Base-by-base conservation (phyloP, 106 monocot genomes). In the Ottelia alismoides region DNA sequence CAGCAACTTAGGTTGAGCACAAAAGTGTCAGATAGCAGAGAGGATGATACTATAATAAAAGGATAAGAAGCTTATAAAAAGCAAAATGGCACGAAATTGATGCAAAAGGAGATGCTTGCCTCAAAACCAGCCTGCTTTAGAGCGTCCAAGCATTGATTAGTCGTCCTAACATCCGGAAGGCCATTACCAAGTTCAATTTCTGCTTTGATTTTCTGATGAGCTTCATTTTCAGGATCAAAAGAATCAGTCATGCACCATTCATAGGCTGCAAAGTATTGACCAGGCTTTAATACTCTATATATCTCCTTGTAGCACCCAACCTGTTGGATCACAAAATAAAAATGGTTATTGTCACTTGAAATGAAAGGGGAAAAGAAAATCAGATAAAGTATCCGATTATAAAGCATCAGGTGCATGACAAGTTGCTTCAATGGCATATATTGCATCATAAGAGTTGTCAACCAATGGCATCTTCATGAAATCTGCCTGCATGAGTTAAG, bases 341-440 rank as follows among this genome's bases (percentile, higher is more conserved):
- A 30, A 27, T 55, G 35, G 28, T 27, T 43, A 43, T 43, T 6
- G 16, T 7, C 16, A 7, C 6, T 43, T 43, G 6, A 43, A 16
- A 43, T 43, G 40, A 16, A 43, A 43, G 6, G 40, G 40, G 40
- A 43, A 43, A 45, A 65, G 9, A 27, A 67, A 26, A 57, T 12
- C n/a, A n/a, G n/a, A n/a, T n/a, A n/a, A n/a, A n/a, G n/a, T n/a
- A n/a, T n/a, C n/a, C n/a, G n/a, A n/a, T n/a, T n/a, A n/a, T n/a
- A n/a, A n/a, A n/a, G n/a, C 76, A 78, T 98, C 89, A 51, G 89
- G 96, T 21, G 96, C 85, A 82, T 98, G 89, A 31, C 96, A 98
- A 19, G 96, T 98, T 56, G 96, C 96, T 74, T 98, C 96, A 32
- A 98, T 89, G 27, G 96, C 89, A 72, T 98, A 98, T 53, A 98